A percentile compares a stretch with the other conserved stretches of the same genome.
Evolutionary conservation across 2,329 filamentous ascomycete genomes (phyloP).

Genomic region (Aspergillus viridinutans): DNA sequence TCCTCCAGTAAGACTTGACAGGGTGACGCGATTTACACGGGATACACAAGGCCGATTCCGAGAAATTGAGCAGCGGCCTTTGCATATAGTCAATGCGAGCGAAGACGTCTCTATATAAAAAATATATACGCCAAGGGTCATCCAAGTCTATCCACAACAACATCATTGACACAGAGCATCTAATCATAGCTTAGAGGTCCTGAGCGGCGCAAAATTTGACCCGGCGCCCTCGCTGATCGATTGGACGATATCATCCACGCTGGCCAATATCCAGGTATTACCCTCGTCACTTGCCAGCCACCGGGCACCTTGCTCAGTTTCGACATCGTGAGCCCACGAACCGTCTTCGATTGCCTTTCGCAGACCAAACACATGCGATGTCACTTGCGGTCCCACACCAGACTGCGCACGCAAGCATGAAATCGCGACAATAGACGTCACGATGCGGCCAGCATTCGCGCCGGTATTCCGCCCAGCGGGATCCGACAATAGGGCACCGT

Average conservation of each 20-base stretch:
- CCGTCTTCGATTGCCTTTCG: constrained; percentile 71
- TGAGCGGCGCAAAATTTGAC: constrained; percentile 54
- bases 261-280: constrained; percentile 59
- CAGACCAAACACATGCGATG: constrained; percentile 76
- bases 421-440: constrained; percentile 71
- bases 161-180: too few species aligned
- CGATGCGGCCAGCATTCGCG: constrained; percentile 60
- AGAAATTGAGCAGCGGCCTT: background rate
- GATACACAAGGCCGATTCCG: background rate
- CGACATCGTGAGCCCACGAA: constrained; percentile 47
- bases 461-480: constrained; percentile 49
- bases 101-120: background rate
- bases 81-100: background rate
- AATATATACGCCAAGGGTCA: background rate
- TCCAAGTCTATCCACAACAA: background rate
- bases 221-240: constrained; percentile 46
- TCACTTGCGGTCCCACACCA: constrained; percentile 76
- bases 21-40: background rate
- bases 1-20: background rate
- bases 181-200: constrained; percentile 25
- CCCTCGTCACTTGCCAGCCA: constrained; percentile 65
- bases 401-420: constrained; percentile 73
- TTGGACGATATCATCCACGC: constrained; percentile 58
- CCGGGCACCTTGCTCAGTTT: constrained; percentile 50
- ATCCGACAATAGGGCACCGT: constrained; percentile 69